A percentile compares a stretch with the other conserved stretches of the same genome.
Conservation (phyloP, 2,329 filamentous ascomycete species). For the Trichoderma simmonsii region DNA sequence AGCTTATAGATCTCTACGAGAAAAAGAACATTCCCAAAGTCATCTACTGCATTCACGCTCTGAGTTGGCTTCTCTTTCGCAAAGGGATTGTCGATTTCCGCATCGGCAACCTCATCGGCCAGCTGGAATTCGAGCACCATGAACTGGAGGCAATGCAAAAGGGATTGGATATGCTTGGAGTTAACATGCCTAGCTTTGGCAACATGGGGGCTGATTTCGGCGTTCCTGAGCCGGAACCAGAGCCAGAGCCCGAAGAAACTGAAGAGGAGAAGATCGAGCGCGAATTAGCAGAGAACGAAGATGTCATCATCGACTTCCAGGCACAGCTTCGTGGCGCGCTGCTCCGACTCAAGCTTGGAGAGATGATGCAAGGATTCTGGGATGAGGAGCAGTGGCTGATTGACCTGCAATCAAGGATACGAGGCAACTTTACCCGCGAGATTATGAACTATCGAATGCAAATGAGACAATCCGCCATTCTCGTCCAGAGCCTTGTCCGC, state of each 20-base stretch:
- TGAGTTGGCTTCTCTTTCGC: conserved; percentile 95
- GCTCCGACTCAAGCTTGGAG: conserved; percentile 70
- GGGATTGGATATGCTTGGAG: conserved; percentile 89
- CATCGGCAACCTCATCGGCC: conserved; percentile 93
- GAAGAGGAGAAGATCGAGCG: conserved; percentile 85
- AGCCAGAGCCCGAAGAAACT: conserved; percentile 66
- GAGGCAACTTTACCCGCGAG: conserved; percentile 84
- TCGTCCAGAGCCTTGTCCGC: conserved; percentile 74
- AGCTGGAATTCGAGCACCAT: conserved; percentile 95
- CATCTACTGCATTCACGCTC: conserved; percentile 95
- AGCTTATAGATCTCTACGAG: conserved; percentile 95
- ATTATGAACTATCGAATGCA: conserved; percentile 76
- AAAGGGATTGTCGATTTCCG: conserved; percentile 94
- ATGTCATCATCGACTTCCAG: conserved; percentile 73
- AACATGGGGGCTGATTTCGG: conserved; percentile 97
- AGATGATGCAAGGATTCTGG: conserved; percentile 87
- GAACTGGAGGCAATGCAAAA: conserved; percentile 97
- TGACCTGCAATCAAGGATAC: conserved; percentile 80
- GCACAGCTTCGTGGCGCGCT: conserved; percentile 81
- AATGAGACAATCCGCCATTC: conserved; percentile 77
- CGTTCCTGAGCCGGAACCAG: conserved; percentile 63
- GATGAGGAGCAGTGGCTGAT: conserved; percentile 74
- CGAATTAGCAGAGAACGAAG: conserved; percentile 75
- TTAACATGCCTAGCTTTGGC: conserved; percentile 95
- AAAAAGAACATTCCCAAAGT: conserved; percentile 99